These are phyloP conservation scores for Helianthus tuberosus DNA, from an alignment of 129 eudicot genomes.

Conservation along the genomic window DNA sequence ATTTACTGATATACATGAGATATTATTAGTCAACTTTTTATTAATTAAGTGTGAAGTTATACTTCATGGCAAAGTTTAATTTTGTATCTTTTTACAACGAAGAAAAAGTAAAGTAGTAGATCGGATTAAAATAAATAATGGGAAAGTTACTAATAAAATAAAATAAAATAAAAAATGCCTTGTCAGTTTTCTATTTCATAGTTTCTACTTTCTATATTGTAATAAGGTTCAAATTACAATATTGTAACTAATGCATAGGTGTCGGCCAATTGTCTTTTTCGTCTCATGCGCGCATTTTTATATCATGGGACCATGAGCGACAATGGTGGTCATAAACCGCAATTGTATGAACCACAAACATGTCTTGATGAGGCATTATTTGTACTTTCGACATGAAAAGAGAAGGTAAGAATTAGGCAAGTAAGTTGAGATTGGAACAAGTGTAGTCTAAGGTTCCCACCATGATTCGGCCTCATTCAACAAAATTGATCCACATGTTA, in stretches of 20 bases:
- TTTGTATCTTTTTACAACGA: neutral
- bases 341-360: neutral
- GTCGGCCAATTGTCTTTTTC: neutral
- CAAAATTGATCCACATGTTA: constrained; percentile 20
- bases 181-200: neutral
- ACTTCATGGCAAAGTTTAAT: neutral
- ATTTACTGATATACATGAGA: neutral
- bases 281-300: neutral
- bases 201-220: constrained; percentile 2
- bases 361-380: constrained; percentile 6
- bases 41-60: neutral
- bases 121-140: neutral
- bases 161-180: neutral
- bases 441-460: constrained; percentile 28
- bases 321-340: neutral
- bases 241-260: neutral
- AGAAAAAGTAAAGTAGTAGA: neutral
- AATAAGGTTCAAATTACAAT: neutral
- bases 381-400: constrained; percentile 19
- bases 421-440: constrained; percentile 19
- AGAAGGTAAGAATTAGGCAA: constrained; percentile 12
- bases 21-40: neutral
- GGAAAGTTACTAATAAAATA: neutral
- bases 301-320: constrained; percentile 1
- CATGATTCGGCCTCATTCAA: neutral